These are phyloP conservation scores for Flammula alnicola DNA, from an alignment of 1,284 basidiomycete species.

Conservation along the genomic window DNA sequence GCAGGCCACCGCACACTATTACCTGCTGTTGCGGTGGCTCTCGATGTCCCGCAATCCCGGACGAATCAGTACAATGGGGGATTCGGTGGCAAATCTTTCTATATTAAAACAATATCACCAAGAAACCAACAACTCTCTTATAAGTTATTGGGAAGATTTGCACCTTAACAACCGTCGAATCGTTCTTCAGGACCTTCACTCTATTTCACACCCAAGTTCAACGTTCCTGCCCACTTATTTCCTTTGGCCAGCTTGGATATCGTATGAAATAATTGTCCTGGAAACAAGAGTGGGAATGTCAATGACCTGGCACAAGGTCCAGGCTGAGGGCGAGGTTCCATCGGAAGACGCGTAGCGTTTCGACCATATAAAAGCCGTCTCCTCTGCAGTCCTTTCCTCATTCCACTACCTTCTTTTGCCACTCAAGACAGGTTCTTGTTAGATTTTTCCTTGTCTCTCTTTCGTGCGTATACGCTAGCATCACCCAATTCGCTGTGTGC, in stretches of 20 bases:
- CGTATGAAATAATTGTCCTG: slow-evolving; percentile 20
- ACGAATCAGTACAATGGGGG: too few species aligned
- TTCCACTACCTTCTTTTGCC: slow-evolving; percentile 41
- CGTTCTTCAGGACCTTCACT: too few species aligned
- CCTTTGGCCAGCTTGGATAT: slow-evolving; percentile 5
- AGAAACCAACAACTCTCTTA: too few species aligned
- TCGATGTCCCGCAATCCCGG: too few species aligned
- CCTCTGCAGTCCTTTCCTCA: slow-evolving; percentile 24
- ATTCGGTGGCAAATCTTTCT: too few species aligned
- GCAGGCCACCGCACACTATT: too few species aligned
- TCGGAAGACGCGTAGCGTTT: slow-evolving; percentile 1
- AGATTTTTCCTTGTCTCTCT: slow-evolving; percentile 24
- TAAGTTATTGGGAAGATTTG: too few species aligned
- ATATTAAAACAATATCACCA: too few species aligned
- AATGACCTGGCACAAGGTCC: slow-evolving; percentile 6
- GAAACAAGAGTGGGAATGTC: slow-evolving; percentile 7
- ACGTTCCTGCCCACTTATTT: too few species aligned
- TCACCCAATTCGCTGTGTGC: not conserved
- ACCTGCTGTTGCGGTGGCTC: too few species aligned
- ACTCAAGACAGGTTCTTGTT: slow-evolving; percentile 64
- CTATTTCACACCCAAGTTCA: too few species aligned
- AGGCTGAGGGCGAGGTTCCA: slow-evolving; percentile 3
- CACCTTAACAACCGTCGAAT: too few species aligned
- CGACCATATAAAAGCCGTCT: slow-evolving; percentile 15
- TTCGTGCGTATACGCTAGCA: slow-evolving; percentile 14